These are phyloP conservation scores for Blastomyces parvus DNA, from an alignment of 2,329 filamentous ascomycete species.

Conservation along the genomic window DNA sequence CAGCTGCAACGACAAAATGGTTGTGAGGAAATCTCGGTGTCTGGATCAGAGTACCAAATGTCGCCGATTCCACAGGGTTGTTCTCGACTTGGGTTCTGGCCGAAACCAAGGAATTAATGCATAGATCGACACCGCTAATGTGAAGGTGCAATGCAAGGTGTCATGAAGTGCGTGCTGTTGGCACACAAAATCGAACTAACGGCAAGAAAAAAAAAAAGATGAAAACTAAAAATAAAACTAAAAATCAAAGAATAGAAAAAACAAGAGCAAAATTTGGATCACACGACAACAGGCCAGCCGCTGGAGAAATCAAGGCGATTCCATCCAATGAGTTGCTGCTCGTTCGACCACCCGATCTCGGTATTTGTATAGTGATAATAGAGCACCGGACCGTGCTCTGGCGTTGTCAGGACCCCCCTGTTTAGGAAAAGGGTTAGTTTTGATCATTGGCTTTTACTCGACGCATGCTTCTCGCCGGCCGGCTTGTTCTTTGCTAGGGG, in stretches of 20 bases:
- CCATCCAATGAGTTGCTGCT: constrained; percentile 7
- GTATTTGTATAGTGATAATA: constrained; percentile 10
- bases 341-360: constrained; percentile 5
- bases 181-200: no score
- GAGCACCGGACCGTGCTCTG: constrained; percentile 5
- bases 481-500: background rate
- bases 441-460: constrained; percentile 7
- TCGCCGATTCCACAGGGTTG: background rate
- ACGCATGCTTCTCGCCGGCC: background rate
- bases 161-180: background rate
- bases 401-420: constrained; percentile 5
- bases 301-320: constrained; percentile 8
- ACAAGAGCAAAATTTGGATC: background rate
- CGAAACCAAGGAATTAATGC: background rate
- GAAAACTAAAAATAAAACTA: background rate
- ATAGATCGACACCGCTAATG: background rate
- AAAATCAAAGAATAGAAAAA: background rate
- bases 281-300: constrained; percentile 1
- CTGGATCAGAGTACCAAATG: background rate
- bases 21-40: background rate
- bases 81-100: background rate
- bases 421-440: background rate
- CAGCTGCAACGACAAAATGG: background rate
- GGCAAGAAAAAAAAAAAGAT: no score
- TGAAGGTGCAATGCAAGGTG: background rate